Conservation (phyloP, 1,284 basidiomycete genomes). For the Amylostereum chailletii region DNA sequence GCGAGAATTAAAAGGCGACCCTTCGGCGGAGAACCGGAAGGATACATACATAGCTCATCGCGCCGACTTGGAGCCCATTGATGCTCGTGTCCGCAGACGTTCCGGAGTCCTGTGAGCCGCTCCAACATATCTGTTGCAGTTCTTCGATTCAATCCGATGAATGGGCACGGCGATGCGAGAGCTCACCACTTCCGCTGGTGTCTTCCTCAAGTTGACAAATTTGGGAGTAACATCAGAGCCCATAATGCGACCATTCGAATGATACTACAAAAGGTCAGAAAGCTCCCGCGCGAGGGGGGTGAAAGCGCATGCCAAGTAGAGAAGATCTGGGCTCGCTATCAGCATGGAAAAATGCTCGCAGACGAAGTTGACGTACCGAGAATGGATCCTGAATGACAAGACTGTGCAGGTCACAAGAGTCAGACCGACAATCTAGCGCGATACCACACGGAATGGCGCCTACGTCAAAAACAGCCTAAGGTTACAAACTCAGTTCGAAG, state of each 20-base stretch:
- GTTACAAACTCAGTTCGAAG: background rate
- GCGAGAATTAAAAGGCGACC: background rate
- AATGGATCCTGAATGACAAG: slow-evolving; percentile 55
- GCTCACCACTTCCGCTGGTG: slow-evolving; percentile 46
- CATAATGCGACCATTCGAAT: background rate
- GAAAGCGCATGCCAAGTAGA: slow-evolving; percentile 41
- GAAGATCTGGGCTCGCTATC: slow-evolving; percentile 35
- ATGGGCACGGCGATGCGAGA: background rate
- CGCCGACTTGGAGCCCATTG: slow-evolving; percentile 77
- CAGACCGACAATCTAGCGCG: background rate
- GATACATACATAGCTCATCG: slow-evolving; percentile 67
- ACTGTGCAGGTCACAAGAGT: slow-evolving; percentile 23
- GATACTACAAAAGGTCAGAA: background rate
- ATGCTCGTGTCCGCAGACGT: slow-evolving; percentile 86
- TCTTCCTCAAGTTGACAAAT: slow-evolving; percentile 12
- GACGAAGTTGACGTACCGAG: slow-evolving; percentile 17
- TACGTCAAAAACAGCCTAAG: slow-evolving; percentile 55
- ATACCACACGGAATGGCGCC: slow-evolving; percentile 16
- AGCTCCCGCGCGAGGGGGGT: background rate
- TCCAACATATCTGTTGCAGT: slow-evolving; percentile 57
- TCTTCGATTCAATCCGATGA: background rate
- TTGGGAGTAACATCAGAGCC: background rate
- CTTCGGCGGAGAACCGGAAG: background rate
- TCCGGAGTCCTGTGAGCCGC: slow-evolving; percentile 89
- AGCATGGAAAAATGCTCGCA: background rate